Percentiles rank a stretch among this genome's conserved stretches.
These are phyloP conservation scores for Vitis amurensis DNA, from an alignment of 164 flowering plant genomes.

Conservation along the genomic window DNA sequence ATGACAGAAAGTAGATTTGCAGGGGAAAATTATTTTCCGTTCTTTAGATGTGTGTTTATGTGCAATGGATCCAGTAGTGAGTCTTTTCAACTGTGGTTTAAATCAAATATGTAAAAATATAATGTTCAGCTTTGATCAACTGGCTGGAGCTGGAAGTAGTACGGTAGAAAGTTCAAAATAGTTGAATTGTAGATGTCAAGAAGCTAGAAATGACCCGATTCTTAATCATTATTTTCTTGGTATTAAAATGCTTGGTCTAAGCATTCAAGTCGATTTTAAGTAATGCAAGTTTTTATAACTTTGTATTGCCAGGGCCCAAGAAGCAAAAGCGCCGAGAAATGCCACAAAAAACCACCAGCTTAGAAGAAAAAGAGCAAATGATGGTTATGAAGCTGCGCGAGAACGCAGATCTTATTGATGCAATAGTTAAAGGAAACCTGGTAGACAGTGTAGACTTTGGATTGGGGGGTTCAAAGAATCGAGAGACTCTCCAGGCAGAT, in stretches of 20 bases:
- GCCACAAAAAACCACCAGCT: background rate
- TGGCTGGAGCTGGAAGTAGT: too few species aligned
- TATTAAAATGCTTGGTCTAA: background rate
- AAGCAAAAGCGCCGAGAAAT: slow-evolving; percentile 11
- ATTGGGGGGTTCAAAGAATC: slow-evolving; percentile 16
- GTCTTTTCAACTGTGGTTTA: too few species aligned
- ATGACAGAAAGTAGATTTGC: too few species aligned
- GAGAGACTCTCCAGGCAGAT: slow-evolving; percentile 21
- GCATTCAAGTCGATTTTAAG: background rate
- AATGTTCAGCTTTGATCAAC: too few species aligned
- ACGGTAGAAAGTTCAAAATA: too few species aligned
- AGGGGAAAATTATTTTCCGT: too few species aligned
- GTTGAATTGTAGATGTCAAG: too few species aligned
- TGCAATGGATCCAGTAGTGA: too few species aligned
- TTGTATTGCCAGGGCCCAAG: slow-evolving; percentile 17
- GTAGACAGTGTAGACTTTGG: slow-evolving; percentile 19
- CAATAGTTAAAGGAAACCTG: slow-evolving; percentile 34
- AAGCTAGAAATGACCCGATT: too few species aligned
- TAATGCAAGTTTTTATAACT: background rate
- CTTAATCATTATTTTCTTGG: background rate
- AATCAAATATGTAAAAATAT: too few species aligned
- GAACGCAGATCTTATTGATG: slow-evolving; percentile 35
- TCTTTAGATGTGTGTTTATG: too few species aligned
- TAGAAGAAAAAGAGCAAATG: slow-evolving; percentile 22
- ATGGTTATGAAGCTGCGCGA: slow-evolving; percentile 26